phyloP scores from a whole-genome alignment of 1,284 basidiomycete genomes.

The Irpex sp. region DNA sequence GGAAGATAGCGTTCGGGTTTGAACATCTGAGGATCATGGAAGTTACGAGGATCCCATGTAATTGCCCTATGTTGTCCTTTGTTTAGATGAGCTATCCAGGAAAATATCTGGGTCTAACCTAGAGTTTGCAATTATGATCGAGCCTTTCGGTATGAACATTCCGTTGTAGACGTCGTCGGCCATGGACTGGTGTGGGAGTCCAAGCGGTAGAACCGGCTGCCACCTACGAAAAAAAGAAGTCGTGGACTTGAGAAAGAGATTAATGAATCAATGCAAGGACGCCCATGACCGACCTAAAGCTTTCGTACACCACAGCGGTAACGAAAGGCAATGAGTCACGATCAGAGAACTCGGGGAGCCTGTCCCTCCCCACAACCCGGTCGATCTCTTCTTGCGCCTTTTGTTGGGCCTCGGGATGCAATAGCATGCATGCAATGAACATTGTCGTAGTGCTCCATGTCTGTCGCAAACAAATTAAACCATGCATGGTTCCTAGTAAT shows the following conservation, averaged over 20 bases:
- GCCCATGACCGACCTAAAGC: constrained; percentile 3
- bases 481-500: no score
- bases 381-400: constrained; percentile 15
- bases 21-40: constrained; percentile 17
- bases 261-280: not conserved
- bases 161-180: constrained; percentile 9
- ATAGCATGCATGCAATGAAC: constrained; percentile 14
- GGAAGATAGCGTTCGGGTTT: constrained; percentile 14
- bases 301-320: constrained; percentile 9
- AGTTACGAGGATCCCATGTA: constrained; percentile 13
- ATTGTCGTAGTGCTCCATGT: constrained; percentile 2
- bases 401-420: constrained; percentile 11
- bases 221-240: not conserved
- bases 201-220: constrained; percentile 5
- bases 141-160: constrained; percentile 10
- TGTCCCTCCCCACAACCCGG: constrained; percentile 9
- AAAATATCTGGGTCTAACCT: not conserved
- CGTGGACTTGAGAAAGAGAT: not conserved
- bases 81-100: not conserved
- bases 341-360: constrained; percentile 14
- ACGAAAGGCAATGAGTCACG: constrained; percentile 15
- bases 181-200: not conserved
- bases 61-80: not conserved
- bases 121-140: not conserved
- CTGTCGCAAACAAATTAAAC: not conserved